Base-by-base conservation (phyloP, 768 basidiomycete species). In the Arthromyces matolae region DNA sequence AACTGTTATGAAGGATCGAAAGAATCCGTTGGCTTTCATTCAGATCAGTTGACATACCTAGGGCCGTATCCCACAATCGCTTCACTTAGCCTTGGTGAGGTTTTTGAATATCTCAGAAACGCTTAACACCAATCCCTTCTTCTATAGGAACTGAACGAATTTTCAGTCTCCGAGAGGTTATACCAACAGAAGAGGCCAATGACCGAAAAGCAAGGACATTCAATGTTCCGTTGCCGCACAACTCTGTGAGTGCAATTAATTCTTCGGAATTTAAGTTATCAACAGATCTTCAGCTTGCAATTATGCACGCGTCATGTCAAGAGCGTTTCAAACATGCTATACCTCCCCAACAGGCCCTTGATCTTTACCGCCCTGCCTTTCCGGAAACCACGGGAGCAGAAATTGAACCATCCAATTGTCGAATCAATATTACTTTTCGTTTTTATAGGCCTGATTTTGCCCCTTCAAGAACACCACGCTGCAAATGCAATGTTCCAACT, bases 41-140 rank as follows among this genome's bases (percentile, higher is more conserved):
- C 89, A 4, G 89, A 92, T 62, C 85, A 86, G 45, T 64, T 89
- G 45, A 89, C 89, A 0, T 84, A 86, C 66, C 71, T 92, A 6
- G 90, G 89, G 8, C 89, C 89, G 12, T 89, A 84, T 64, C 83
- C 87, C 5, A 91, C 89, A 0, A 92, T 92, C 44, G 89, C 89
- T 8, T 91, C 89, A 9, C 64, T 92, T 40, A 90, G 88, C 61
- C 76, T 92, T 10, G 89, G 89, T 83, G 43, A 53, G 75, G 55
- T 22, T 22, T 28, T 1, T 31, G 36, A n/a, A 12, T 4, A 10
- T 33, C 8, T 22, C 27, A 22, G 8, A 20, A 12, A 9, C 19
- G 8, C 45, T 25, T n/a, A 25, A 28, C n/a, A 35, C 2, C 44
- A 37, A 19, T 37, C 33, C 24, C 49, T 25, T 37, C 34, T 38